Percentiles rank a stretch among this genome's conserved stretches.
phyloP scores from a whole-genome alignment of 345 rosid species.

The Eucalyptus microcorys region DNA sequence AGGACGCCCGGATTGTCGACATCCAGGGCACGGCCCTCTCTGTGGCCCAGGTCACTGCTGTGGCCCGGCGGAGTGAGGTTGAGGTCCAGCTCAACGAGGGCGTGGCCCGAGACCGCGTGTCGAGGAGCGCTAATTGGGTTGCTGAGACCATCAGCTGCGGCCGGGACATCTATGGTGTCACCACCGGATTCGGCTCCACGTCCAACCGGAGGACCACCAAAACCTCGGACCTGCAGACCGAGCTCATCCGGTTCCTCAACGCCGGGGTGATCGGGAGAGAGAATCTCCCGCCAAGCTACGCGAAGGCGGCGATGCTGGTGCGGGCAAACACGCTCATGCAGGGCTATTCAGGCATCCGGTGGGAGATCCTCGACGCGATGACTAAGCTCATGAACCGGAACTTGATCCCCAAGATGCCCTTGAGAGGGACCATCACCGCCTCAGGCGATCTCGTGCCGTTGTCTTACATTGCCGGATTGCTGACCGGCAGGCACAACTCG shows the following conservation, averaged over 20 bases:
- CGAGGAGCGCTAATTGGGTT: slow-evolving; percentile 27
- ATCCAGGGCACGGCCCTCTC: slow-evolving; percentile 27
- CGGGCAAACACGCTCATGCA: slow-evolving; percentile 30
- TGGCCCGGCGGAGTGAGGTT: slow-evolving; percentile 7
- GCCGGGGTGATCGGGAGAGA: slow-evolving; percentile 32
- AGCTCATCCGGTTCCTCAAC: slow-evolving; percentile 40
- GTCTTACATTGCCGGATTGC: slow-evolving; percentile 39
- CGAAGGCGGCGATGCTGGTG: slow-evolving; percentile 40
- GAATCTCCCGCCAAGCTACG: slow-evolving; percentile 10
- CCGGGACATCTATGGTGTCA: slow-evolving; percentile 33
- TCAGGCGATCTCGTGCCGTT: slow-evolving; percentile 40
- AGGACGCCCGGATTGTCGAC: slow-evolving; percentile 1
- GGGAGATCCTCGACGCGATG: slow-evolving; percentile 30
- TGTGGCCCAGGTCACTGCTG: slow-evolving; percentile 26
- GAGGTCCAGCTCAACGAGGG: slow-evolving; percentile 10
- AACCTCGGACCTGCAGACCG: slow-evolving; percentile 19
- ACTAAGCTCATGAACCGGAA: slow-evolving; percentile 22
- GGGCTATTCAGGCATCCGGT: slow-evolving; percentile 42
- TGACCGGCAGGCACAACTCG: slow-evolving; percentile 32
- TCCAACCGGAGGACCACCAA: slow-evolving; percentile 27
- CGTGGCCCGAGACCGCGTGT: slow-evolving; percentile 17
- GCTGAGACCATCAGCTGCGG: slow-evolving; percentile 15
- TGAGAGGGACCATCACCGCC: slow-evolving; percentile 41
- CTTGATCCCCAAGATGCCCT: slow-evolving; percentile 32
- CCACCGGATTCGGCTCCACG: slow-evolving; percentile 37